Evolutionary conservation across 208 protist species (phyloP), one percentile per base, ranked within the genome.

Genomic region (Trypanosoma conorhini): DNA sequence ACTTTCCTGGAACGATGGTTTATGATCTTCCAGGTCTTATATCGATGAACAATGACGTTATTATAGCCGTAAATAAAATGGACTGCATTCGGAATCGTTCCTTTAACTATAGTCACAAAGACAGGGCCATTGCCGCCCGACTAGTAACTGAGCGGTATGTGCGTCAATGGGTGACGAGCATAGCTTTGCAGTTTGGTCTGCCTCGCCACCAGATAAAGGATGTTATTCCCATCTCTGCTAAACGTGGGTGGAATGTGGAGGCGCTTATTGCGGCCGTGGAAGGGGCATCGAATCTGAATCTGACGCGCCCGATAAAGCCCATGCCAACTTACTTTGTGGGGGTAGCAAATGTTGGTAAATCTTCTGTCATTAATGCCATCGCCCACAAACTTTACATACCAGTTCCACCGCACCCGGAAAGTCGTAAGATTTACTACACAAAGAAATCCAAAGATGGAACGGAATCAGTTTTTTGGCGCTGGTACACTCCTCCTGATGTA

Each of bases 21-120:
- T 92, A 92, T 71, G 85, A 97, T 69, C 71, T 97, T 50, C 88
- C 89, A 17, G 88, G 92, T 2, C 72, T 97, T 19, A 95, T 97
- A 72, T 93, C 87, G 64, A 97, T 97, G 92, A 97, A 97, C 77
- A 97, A 97, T 63, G 67, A 84, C 17, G 89, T 97, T 26, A 95
- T 97, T 60, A 91, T 97, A 46, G 89, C 83, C 8, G 90, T 89
- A 15, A 97, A 97, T 73, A 97, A 97, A 80, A 93, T 94, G 85
- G 92, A 97, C 76, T 96, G 90, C 74, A 73, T 97, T 28, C 80
- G 88, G 12, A 93, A 92, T 70, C 90, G 89, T 24, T 85, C 74
- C 38, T 96, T 96, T 64, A 71, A 85, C 38, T 97, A 96, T 79
- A 63, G n/a, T n/a, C 80, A 84, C 9, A 85, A 86, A 56, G 86